These are phyloP conservation scores for Postia placenta DNA, from an alignment of 768 basidiomycete species.

Conservation along the genomic window DNA sequence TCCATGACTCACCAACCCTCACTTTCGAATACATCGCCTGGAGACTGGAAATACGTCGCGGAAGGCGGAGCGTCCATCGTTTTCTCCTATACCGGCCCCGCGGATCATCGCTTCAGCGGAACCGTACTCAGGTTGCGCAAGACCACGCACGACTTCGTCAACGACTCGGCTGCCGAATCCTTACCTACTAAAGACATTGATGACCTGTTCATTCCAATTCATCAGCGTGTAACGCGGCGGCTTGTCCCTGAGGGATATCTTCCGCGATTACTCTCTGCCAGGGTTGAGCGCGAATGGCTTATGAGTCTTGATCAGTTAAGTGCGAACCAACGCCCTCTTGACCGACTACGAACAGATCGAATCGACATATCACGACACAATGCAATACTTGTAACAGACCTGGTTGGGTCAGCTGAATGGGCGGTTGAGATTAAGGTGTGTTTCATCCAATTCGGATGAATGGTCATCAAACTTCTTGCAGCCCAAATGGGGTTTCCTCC, in stretches of 20 bases:
- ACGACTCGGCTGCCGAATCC: constrained; percentile 20
- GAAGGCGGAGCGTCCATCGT: constrained; percentile 94
- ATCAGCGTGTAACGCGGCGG: constrained; percentile 53
- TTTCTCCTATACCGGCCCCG: constrained; percentile 68
- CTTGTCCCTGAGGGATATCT: constrained; percentile 60
- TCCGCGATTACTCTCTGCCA: constrained; percentile 47
- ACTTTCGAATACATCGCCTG: constrained; percentile 22
- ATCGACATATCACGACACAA: constrained; percentile 52
- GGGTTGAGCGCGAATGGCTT: constrained; percentile 51
- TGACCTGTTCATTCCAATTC: constrained; percentile 47
- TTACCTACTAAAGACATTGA: constrained; percentile 29
- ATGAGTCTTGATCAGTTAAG: constrained; percentile 39
- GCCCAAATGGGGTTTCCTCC: constrained; percentile 98
- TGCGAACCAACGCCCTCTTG: constrained; percentile 47
- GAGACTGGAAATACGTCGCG: constrained; percentile 78
- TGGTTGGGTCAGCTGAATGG: constrained; percentile 58
- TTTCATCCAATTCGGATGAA: background rate
- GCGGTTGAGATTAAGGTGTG: constrained; percentile 90
- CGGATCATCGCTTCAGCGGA: constrained; percentile 44
- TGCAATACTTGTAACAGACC: constrained; percentile 75
- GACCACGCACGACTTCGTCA: constrained; percentile 12
- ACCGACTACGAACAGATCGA: constrained; percentile 46
- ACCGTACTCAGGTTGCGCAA: constrained; percentile 81
- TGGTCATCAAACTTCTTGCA: constrained; percentile 24
- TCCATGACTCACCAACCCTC: too few relatives aligned